These are phyloP conservation scores for Trapa incisa DNA, from an alignment of 345 rosid genomes.

Conservation along the genomic window DNA sequence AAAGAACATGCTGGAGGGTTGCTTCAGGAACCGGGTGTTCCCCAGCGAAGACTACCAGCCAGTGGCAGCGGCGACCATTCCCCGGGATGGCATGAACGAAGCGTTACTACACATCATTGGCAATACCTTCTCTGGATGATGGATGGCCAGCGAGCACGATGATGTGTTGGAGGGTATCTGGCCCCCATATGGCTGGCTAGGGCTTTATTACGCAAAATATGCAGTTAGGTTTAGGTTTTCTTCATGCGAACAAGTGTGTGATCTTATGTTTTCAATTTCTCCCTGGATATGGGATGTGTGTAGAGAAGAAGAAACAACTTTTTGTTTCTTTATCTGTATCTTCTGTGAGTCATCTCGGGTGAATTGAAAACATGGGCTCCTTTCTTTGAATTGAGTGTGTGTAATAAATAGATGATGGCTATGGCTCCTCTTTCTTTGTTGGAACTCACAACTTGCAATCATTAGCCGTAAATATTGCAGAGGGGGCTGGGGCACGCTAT, in stretches of 20 bases:
- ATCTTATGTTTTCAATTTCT: constrained; percentile 10
- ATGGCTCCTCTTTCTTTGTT: neutral
- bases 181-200: neutral
- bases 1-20: neutral
- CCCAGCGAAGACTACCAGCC: constrained; percentile 12
- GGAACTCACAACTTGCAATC: neutral
- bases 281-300: constrained; percentile 1
- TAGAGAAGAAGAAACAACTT: too few relatives aligned
- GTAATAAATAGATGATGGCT: too few relatives aligned
- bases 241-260: neutral
- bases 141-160: too few relatives aligned
- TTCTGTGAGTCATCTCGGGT: neutral
- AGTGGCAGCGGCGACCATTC: neutral
- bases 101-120: neutral
- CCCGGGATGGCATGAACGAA: constrained; percentile 1
- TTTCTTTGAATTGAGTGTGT: neutral
- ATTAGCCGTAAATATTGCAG: neutral
- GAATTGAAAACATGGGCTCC: constrained; percentile 10
- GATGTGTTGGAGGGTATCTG: too few relatives aligned
- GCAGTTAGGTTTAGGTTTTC: neutral
- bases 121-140: neutral
- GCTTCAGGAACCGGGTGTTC: constrained; percentile 4
- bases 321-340: too few relatives aligned
- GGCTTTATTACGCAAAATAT: neutral
- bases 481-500: too few relatives aligned